Percentiles rank a stretch among this genome's conserved stretches.
Conservation (phyloP, 768 basidiomycete genomes). For the Daedaleopsis sinensis region DNA sequence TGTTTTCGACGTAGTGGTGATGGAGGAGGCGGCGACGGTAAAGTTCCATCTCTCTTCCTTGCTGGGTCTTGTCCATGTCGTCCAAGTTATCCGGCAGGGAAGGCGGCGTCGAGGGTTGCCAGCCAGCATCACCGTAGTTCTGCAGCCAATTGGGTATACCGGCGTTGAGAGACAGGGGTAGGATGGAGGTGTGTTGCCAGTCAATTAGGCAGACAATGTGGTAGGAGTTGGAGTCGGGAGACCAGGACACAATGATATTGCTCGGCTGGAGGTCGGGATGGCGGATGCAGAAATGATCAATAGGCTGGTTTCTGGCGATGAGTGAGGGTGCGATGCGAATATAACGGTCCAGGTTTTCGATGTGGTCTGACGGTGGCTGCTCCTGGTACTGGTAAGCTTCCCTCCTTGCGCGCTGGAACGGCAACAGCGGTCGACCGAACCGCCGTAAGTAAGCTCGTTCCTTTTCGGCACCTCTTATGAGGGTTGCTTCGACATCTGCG, state of each 20-base stretch:
- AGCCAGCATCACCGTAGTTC: slow-evolving; percentile 49
- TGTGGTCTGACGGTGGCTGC: slow-evolving; percentile 47
- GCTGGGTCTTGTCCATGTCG: slow-evolving; percentile 43
- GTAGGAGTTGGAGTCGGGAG: slow-evolving; percentile 42
- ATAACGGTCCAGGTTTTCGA: slow-evolving; percentile 52
- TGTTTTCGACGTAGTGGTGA: slow-evolving; percentile 50
- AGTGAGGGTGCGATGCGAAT: slow-evolving; percentile 51
- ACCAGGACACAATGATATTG: slow-evolving; percentile 52
- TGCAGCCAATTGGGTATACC: slow-evolving; percentile 46
- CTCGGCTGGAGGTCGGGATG: slow-evolving; percentile 44
- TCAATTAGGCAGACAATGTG: slow-evolving; percentile 38
- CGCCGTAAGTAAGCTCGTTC: too few relatives aligned
- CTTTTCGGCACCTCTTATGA: too few relatives aligned
- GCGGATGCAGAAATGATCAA: slow-evolving; percentile 51
- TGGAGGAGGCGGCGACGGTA: slow-evolving; percentile 52
- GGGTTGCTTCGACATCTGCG: too few relatives aligned
- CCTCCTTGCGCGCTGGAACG: too few relatives aligned
- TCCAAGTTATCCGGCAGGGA: slow-evolving; percentile 46
- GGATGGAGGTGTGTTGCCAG: slow-evolving; percentile 50
- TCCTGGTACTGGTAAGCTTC: slow-evolving; percentile 46
- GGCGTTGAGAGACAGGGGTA: slow-evolving; percentile 53
- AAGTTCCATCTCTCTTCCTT: slow-evolving; percentile 35
- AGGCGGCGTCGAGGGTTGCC: slow-evolving; percentile 41
- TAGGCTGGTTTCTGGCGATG: slow-evolving; percentile 41
- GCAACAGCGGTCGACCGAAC: too few relatives aligned